These are phyloP conservation scores for Cercospora canescens DNA, from an alignment of 2,329 filamentous ascomycete species.

Conservation along the genomic window DNA sequence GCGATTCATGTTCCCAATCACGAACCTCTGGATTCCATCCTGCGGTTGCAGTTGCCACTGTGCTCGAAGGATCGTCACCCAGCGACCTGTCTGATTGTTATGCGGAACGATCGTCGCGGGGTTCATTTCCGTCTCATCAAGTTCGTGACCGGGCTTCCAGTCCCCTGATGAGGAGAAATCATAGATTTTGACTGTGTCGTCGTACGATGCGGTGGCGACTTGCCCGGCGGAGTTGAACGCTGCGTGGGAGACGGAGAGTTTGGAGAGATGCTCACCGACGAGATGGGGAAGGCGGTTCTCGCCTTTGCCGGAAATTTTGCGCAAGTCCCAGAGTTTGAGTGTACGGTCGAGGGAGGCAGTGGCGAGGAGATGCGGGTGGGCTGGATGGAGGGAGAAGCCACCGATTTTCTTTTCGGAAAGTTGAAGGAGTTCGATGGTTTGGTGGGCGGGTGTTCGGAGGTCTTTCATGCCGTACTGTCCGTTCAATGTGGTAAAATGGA, in stretches of 20 bases:
- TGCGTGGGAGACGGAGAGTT: conserved; percentile 86
- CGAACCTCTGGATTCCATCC: conserved; percentile 82
- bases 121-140: conserved; percentile 64
- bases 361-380: conserved; percentile 77
- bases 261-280: conserved; percentile 77
- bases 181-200: conserved; percentile 93
- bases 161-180: conserved; percentile 58
- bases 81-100: conserved; percentile 94
- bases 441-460: conserved; percentile 58
- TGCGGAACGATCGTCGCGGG: conserved; percentile 72
- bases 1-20: conserved; percentile 86
- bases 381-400: conserved; percentile 82
- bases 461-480: conserved; percentile 83
- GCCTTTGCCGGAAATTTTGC: conserved; percentile 67
- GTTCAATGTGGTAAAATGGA: conserved; percentile 86
- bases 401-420: conserved; percentile 93
- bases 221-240: conserved; percentile 85
- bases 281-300: conserved; percentile 64
- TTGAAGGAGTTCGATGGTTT: conserved; percentile 65
- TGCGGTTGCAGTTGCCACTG: conserved; percentile 84
- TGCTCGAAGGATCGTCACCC: conserved; percentile 83
- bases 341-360: conserved; percentile 89
- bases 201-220: conserved; percentile 88
- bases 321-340: conserved; percentile 87
- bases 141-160: conserved; percentile 48